These are phyloP conservation scores for Leucaena leucocephala DNA, from an alignment of 306 rosid species.

Conservation along the genomic window DNA sequence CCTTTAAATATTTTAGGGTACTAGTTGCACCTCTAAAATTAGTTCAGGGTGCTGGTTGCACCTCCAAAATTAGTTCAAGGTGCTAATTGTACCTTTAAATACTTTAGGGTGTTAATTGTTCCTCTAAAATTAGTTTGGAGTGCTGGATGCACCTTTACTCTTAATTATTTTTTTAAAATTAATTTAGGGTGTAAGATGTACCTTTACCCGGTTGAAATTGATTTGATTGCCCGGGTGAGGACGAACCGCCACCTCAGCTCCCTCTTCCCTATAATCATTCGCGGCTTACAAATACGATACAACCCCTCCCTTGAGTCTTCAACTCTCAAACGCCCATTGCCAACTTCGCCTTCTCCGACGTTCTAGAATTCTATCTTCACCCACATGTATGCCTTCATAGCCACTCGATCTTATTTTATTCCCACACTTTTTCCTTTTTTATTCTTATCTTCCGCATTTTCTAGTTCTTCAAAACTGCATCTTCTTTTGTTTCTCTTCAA, in stretches of 20 bases:
- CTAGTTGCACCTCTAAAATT: too few species aligned
- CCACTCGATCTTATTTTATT: not conserved
- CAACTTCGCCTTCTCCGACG: slow-evolving; percentile 6
- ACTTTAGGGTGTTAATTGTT: too few species aligned
- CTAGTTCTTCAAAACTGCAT: not conserved
- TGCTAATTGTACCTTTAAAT: too few species aligned
- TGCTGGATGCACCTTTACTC: too few species aligned
- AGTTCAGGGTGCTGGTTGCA: too few species aligned
- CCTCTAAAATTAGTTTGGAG: too few species aligned
- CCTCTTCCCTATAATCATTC: not conserved
- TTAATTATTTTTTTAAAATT: too few species aligned
- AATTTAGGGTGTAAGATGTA: too few species aligned
- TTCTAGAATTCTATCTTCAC: not conserved
- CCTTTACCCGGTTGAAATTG: too few species aligned
- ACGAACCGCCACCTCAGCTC: slow-evolving; percentile 1
- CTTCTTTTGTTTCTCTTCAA: not conserved
- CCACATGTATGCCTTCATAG: not conserved
- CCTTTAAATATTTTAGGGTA: too few species aligned
- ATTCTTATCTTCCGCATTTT: not conserved
- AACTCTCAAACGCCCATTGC: not conserved
- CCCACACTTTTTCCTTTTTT: not conserved
- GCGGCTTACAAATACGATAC: not conserved
- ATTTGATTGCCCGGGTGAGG: not conserved
- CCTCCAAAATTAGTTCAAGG: too few species aligned
- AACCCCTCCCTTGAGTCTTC: not conserved